Evolutionary conservation across 1,284 basidiomycete species (phyloP).

Genomic region (Irpex sp.): DNA sequence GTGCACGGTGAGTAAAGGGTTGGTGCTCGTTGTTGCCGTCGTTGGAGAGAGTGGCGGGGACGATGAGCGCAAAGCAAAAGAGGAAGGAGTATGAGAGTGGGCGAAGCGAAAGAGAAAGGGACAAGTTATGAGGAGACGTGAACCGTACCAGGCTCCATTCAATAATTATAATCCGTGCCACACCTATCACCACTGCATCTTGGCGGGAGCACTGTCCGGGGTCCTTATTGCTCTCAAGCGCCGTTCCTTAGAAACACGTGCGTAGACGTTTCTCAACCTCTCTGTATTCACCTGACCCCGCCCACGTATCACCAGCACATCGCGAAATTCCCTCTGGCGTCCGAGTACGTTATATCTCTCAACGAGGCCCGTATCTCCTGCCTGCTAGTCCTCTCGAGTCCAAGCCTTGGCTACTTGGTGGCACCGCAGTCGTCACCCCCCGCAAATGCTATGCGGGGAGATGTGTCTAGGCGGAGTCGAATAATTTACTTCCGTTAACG

Average conservation of each 20-base stretch:
- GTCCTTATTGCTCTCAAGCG: conserved; percentile 14
- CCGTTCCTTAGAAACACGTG: conserved; percentile 18
- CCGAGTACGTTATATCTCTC: not conserved
- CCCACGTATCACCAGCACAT: not conserved
- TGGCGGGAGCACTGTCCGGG: conserved; percentile 17
- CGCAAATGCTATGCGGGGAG: not conserved
- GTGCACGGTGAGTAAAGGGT: not conserved
- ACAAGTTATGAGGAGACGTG: conserved; percentile 29
- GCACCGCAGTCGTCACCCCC: not conserved
- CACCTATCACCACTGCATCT: conserved; percentile 14
- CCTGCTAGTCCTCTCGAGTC: not conserved
- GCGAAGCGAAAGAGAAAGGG: conserved; percentile 22
- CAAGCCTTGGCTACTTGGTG: not conserved
- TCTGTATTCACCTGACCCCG: conserved; percentile 6
- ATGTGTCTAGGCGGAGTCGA: not conserved
- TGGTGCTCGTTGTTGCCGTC: conserved; percentile 15
- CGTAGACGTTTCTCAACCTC: conserved; percentile 1
- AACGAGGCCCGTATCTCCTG: not conserved
- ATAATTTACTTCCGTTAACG: not conserved
- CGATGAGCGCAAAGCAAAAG: conserved; percentile 31
- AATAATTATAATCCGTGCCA: conserved; percentile 12
- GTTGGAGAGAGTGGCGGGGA: conserved; percentile 26
- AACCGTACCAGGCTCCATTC: conserved; percentile 23
- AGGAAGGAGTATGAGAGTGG: conserved; percentile 26
- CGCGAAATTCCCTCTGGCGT: conserved; percentile 6